These are phyloP conservation scores for Limonium bicolor DNA, from an alignment of 148 eudicot genomes.

Conservation along the genomic window DNA sequence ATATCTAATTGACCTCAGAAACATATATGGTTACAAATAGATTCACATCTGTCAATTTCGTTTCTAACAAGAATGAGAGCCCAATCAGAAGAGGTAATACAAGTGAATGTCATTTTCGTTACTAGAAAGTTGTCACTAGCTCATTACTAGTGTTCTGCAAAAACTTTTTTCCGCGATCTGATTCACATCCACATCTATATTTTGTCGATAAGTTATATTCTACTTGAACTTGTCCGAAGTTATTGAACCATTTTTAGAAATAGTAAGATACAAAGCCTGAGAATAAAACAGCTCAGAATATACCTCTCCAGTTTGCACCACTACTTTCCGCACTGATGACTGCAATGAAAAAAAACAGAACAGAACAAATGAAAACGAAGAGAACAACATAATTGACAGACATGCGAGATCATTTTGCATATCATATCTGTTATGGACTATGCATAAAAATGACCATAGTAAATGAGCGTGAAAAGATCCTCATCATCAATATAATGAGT, in stretches of 20 bases:
- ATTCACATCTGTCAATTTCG: too few species aligned
- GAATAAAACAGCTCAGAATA: neutral
- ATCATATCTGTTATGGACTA: too few species aligned
- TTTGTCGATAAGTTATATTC: too few species aligned
- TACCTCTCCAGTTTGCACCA: slow-evolving; percentile 76
- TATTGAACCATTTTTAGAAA: neutral
- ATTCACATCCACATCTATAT: too few species aligned
- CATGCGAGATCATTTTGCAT: neutral
- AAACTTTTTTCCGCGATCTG: too few species aligned
- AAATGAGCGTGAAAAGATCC: neutral
- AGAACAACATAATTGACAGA: neutral
- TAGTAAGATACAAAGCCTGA: neutral
- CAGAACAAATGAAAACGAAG: slow-evolving; percentile 3
- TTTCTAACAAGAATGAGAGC: too few species aligned
- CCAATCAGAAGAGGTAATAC: too few species aligned
- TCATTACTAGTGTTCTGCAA: neutral
- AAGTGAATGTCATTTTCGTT: too few species aligned
- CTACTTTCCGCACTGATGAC: slow-evolving; percentile 89
- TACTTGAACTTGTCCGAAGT: neutral
- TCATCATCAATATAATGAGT: neutral
- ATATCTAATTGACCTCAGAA: too few species aligned
- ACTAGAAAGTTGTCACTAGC: neutral
- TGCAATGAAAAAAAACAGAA: slow-evolving; percentile 23
- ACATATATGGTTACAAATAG: too few species aligned
- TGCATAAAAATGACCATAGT: neutral